Evolutionary conservation across 1,139 yeast species (phyloP).

Genomic region (Candida buenavistaensis): DNA sequence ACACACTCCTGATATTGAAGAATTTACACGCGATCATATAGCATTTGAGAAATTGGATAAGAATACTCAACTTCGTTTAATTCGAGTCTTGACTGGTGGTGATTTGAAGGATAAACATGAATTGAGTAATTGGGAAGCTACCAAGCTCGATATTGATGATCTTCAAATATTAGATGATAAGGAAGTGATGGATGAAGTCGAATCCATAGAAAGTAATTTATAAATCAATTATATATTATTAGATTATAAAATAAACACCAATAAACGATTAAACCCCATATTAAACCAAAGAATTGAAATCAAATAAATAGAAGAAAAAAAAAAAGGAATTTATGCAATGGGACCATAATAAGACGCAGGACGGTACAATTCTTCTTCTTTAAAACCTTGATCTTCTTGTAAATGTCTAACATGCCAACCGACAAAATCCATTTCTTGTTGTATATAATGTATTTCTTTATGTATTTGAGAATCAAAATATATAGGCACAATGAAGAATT

Average conservation of each 20-base stretch:
- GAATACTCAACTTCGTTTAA: constrained; percentile 52
- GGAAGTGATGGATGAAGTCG: constrained; percentile 2
- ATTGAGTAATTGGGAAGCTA: constrained; percentile 41
- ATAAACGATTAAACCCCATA: no score
- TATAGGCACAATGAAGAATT: constrained; percentile 26
- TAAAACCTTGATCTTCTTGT: constrained; percentile 32
- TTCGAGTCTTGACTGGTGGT: constrained; percentile 63
- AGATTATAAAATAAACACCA: no score
- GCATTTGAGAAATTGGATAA: constrained; percentile 50
- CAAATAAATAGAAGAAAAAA: background rate
- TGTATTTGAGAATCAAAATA: constrained; percentile 22
- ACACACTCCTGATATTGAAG: constrained; percentile 55
- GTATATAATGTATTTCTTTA: constrained; percentile 34
- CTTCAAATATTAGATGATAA: constrained; percentile 5
- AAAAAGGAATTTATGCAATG: background rate
- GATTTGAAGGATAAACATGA: constrained; percentile 33
- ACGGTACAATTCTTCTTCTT: constrained; percentile 29
- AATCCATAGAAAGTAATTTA: constrained; percentile 1
- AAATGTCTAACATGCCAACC: constrained; percentile 41
- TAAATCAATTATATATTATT: constrained; percentile 1
- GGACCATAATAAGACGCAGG: constrained; percentile 28
- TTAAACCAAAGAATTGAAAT: no score
- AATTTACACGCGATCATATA: constrained; percentile 48
- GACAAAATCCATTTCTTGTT: constrained; percentile 34
- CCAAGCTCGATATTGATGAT: constrained; percentile 24